Conservation (phyloP, 2,329 filamentous ascomycete genomes). For the Venturia effusa region DNA sequence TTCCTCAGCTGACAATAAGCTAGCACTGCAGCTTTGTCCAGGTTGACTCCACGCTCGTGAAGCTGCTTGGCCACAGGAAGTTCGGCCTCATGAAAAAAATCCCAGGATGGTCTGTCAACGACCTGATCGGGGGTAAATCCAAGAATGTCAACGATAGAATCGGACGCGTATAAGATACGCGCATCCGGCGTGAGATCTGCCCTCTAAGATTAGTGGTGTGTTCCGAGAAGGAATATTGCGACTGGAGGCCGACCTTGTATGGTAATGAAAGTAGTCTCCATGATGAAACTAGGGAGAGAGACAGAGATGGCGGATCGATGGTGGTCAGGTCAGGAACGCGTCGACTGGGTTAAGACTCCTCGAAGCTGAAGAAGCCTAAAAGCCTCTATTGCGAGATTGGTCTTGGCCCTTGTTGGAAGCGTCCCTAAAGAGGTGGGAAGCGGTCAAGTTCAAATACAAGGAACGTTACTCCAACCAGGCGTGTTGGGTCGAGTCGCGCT, state of each 20-base stretch:
- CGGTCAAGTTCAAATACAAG: slow-evolving; percentile 1
- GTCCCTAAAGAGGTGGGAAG: not conserved
- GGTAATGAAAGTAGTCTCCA: slow-evolving; percentile 85
- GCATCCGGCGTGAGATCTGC: slow-evolving; percentile 65
- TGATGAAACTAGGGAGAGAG: slow-evolving; percentile 25
- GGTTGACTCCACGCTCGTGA: slow-evolving; percentile 60
- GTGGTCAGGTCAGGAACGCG: not conserved
- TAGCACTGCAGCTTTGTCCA: slow-evolving; percentile 77
- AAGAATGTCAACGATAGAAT: slow-evolving; percentile 73
- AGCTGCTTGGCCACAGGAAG: slow-evolving; percentile 62
- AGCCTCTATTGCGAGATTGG: not conserved
- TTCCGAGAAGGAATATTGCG: not conserved
- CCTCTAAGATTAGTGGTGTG: not conserved
- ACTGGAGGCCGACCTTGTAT: slow-evolving; percentile 52
- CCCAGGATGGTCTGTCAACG: slow-evolving; percentile 65
- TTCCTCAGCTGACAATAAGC: slow-evolving; percentile 66
- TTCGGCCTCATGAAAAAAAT: slow-evolving; percentile 78
- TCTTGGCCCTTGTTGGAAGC: not conserved
- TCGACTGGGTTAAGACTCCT: not conserved
- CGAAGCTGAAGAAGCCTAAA: slow-evolving; percentile 1
- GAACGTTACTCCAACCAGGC: not conserved
- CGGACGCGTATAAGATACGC: slow-evolving; percentile 71
- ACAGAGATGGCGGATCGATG: not conserved
- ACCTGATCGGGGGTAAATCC: slow-evolving; percentile 70
- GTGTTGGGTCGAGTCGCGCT: not conserved